Evolutionary conservation across 208 protist genomes (phyloP), one percentile per base, ranked within the genome.

Genomic region (Naegleria gruberi): DNA sequence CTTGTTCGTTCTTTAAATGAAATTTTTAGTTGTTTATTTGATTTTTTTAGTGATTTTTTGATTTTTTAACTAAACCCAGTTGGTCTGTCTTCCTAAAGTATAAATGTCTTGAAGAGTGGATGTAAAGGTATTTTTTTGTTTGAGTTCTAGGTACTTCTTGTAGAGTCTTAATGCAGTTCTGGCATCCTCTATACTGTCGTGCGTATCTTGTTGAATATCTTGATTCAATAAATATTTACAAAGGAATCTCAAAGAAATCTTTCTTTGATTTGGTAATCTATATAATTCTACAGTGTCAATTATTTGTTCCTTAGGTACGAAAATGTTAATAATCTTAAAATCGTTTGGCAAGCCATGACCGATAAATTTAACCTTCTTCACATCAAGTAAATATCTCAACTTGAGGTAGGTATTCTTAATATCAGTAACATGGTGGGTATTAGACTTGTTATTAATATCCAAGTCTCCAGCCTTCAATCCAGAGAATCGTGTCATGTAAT

Each of bases 211-310:
- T 93, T 99, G 98, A 73, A 99, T 97, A 51, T 95, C 95, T 92
- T 97, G 94, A 26, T 94, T 94, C 0, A 99, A 93, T 15, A 98
- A 93, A 92, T 97, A 95, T 90, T 97, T 98, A 45, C 96, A 96
- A 8, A 99, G 91, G 91, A 98, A 99, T 77, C 95, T 93, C 3
- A 99, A 94, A 8, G 96, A 98, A 5, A 99, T 92, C 89, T 98
- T 98, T 65, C 96, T 90, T 43, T 94, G 93, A 57, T 96, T 96
- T 19, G 93, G 92, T 90, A 96, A 93, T 93, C 98, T 95, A 93
- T 96, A 99, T 12, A 99, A 92, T 91, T 98, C 95, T 0, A 99
- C 96, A 17, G 98, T 99, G 91, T 99, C 98, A 90, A 98, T 97
- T 93, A 98, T 98, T 91, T 98, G 97, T 57, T 96, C 93, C 42